Base-by-base conservation (phyloP, 1,284 basidiomycete species). In the Veloporphyrellus conicus region DNA sequence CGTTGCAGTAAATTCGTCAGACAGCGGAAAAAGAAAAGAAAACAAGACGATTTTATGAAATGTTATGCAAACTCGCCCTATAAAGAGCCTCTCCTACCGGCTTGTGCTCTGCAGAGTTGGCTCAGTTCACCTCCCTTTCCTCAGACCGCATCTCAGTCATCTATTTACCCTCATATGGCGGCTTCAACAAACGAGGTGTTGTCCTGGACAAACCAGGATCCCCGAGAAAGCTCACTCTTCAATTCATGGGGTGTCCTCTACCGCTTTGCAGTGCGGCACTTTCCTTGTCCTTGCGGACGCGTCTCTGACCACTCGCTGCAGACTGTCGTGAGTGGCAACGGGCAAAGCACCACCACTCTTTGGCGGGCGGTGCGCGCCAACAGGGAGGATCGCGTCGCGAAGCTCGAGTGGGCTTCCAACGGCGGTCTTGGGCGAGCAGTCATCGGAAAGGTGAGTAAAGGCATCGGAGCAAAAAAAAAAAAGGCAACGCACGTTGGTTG, bases 131-230 rank as follows among this genome's bases (percentile, higher is more conserved):
- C 56, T 60, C 57, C 57, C 32, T 49, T 57, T 50, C 64, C 59
- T 60, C 53, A 55, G 58, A 58, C 49, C 52, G 42, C 62, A 47
- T 54, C 58, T 46, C 49, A 46, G 5, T 27, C 38, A 43, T 52
- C 47, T 20, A 41, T 53, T 46, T 48, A 45, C 50, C 50, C 57
- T 58, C 52, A 53, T 57, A 82, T 82, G 78, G 66, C 75, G 41
- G 64, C 72, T 56, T 63, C 75, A 51, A 72, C 77, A 50, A 80
- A 83, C 67, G 86, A 89, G 55, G 73, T 87, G 47, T 77, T 89
- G 63, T 87, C 82, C 48, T 90, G 87, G 87, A 90, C 88, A 40
- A 87, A 84, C 68, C 80, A 84, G 60, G 87, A 90, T 68, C 84
- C 85, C 58, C 82, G 85, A 45, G 82, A 89, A 66, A 90, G 88